Conservation (phyloP, 805 yeast species). For the Candida ficus region DNA sequence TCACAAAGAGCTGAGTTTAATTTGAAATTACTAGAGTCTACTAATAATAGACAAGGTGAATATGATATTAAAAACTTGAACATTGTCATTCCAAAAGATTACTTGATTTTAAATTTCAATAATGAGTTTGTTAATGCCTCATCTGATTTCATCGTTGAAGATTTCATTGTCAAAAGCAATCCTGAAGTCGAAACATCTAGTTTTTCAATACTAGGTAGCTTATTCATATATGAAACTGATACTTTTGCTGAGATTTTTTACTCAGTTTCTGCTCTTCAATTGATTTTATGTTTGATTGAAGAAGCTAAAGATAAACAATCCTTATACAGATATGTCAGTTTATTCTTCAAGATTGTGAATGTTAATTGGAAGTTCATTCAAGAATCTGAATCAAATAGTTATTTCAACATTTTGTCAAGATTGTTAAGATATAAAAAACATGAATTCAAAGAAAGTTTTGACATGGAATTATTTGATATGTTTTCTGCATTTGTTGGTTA, state of each 20-base stretch:
- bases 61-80: conserved; percentile 15
- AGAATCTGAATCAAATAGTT: conserved; percentile 56
- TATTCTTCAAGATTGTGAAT: conserved; percentile 40
- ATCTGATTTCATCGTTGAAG: neutral
- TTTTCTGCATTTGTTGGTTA: conserved; percentile 54
- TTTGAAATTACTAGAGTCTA: conserved; percentile 29
- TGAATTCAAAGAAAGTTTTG: conserved; percentile 24
- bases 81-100: conserved; percentile 15
- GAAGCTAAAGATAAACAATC: conserved; percentile 30
- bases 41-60: conserved; percentile 18
- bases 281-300: conserved; percentile 44
- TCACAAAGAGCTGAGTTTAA: conserved; percentile 32
- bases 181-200: conserved; percentile 4
- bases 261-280: conserved; percentile 46
- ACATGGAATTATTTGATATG: conserved; percentile 41
- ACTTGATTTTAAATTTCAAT: conserved; percentile 17
- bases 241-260: conserved; percentile 20
- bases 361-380: conserved; percentile 45
- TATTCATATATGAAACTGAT: conserved; percentile 4
- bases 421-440: conserved; percentile 41
- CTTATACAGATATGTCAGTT: conserved; percentile 31
- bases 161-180: neutral
- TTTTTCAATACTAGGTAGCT: conserved; percentile 8
- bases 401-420: conserved; percentile 54
- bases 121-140: conserved; percentile 4